phyloP scores from a whole-genome alignment of 1,284 basidiomycete species.

The Tilletia caries region DNA sequence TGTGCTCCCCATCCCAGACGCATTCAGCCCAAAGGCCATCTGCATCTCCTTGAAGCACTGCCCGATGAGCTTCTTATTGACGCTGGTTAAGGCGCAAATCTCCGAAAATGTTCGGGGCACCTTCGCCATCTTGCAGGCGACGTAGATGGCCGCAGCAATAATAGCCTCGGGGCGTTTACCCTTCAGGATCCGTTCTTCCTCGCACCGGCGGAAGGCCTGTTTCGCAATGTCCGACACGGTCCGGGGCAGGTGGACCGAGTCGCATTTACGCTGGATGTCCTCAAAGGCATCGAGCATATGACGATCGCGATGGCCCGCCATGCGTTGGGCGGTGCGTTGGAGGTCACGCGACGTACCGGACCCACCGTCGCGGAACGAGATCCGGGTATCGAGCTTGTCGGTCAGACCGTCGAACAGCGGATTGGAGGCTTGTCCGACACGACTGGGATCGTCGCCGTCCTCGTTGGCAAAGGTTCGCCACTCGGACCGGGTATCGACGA shows the following conservation, averaged over 20 bases:
- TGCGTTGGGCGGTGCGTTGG: slow-evolving; percentile 80
- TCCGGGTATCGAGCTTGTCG: slow-evolving; percentile 88
- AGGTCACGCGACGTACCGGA: slow-evolving; percentile 87
- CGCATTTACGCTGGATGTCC: slow-evolving; percentile 87
- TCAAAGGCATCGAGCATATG: slow-evolving; percentile 82
- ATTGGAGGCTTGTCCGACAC: slow-evolving; percentile 94
- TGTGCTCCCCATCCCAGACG: slow-evolving; percentile 31
- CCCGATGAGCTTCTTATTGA: slow-evolving; percentile 90
- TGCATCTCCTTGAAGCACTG: slow-evolving; percentile 91
- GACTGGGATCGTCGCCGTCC: slow-evolving; percentile 92
- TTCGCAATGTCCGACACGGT: slow-evolving; percentile 92
- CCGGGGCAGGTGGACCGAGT: slow-evolving; percentile 89
- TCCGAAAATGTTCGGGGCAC: slow-evolving; percentile 93
- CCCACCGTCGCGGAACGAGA: slow-evolving; percentile 89
- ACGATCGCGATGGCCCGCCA: slow-evolving; percentile 71
- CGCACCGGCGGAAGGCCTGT: slow-evolving; percentile 91
- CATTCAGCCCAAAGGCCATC: slow-evolving; percentile 76
- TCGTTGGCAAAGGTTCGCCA: slow-evolving; percentile 98
- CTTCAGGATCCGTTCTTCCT: slow-evolving; percentile 86
- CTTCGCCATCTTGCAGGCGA: slow-evolving; percentile 89
- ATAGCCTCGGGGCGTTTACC: slow-evolving; percentile 89
- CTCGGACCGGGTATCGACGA: slow-evolving; percentile 97
- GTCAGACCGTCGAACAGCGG: slow-evolving; percentile 84
- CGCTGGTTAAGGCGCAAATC: slow-evolving; percentile 86
- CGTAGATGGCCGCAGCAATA: slow-evolving; percentile 96